Conservation (phyloP, 2,329 filamentous ascomycete species). For the Cercospora brassicicola region DNA sequence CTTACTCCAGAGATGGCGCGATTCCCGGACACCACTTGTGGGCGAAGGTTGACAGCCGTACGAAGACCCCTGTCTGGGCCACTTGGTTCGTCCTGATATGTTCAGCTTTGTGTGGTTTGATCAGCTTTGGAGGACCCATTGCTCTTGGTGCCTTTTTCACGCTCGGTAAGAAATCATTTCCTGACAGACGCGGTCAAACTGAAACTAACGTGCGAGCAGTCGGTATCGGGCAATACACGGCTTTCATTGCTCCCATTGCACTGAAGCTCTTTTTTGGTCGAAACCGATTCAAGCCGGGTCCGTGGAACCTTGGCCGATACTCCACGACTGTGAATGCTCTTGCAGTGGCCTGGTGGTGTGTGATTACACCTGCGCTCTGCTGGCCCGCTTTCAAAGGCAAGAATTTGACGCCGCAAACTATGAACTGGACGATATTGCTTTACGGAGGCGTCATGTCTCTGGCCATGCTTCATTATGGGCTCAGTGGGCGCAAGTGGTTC, state of each 20-base stretch:
- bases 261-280: constrained; percentile 36
- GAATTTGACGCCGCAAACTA: constrained; percentile 34
- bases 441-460: constrained; percentile 38
- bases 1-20: constrained; percentile 37
- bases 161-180: constrained; percentile 24
- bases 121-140: constrained; percentile 36
- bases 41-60: constrained; percentile 33
- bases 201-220: neutral
- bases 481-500: constrained; percentile 39
- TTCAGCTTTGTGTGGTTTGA: constrained; percentile 32
- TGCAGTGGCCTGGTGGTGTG: constrained; percentile 34
- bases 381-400: constrained; percentile 36
- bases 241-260: constrained; percentile 36
- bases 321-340: constrained; percentile 34
- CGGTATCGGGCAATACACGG: constrained; percentile 22
- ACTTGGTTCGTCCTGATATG: constrained; percentile 36
- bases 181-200: neutral
- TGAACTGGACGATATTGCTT: constrained; percentile 36
- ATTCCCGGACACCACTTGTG: constrained; percentile 33
- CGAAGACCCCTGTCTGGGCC: constrained; percentile 37
- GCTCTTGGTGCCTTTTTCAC: constrained; percentile 39
- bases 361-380: constrained; percentile 38
- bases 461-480: constrained; percentile 35
- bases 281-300: constrained; percentile 33
- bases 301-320: constrained; percentile 38